Percentiles rank a stretch among this genome's conserved stretches.
phyloP scores from a whole-genome alignment of 192 early-diverging fungal genomes.

The Dissophora globulifera region DNA sequence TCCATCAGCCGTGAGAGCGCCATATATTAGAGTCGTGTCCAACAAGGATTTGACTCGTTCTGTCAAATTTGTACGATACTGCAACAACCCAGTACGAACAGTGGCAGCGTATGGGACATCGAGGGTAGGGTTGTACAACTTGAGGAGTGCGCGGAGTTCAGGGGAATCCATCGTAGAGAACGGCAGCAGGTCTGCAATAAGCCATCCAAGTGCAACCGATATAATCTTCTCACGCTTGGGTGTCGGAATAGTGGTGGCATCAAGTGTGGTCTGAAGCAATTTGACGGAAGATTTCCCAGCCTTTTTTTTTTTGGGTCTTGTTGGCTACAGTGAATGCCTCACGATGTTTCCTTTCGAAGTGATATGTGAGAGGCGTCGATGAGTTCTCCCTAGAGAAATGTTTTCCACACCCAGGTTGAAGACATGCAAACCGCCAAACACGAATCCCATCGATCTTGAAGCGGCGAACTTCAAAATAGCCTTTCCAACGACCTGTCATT shows the following conservation, averaged over 20 bases:
- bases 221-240: conserved; percentile 7
- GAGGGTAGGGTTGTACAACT: background rate
- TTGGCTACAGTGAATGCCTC: background rate
- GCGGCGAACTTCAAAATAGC: no score
- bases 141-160: background rate
- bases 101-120: conserved; percentile 12
- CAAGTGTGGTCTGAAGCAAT: background rate
- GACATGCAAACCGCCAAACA: no score
- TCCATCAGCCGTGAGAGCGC: background rate
- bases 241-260: background rate
- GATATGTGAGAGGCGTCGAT: background rate
- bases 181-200: conserved; percentile 1
- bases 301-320: background rate
- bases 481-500: no score
- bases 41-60: background rate
- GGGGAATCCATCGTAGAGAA: conserved; percentile 10
- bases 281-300: no score
- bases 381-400: no score
- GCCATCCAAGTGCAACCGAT: background rate
- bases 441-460: no score
- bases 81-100: background rate
- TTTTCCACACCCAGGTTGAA: no score
- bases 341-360: background rate
- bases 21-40: conserved; percentile 5
- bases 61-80: conserved; percentile 1